Percentiles rank a stretch among this genome's conserved stretches.
phyloP scores from a whole-genome alignment of 2,329 filamentous ascomycete species.

The Fusarium praegraminearum region DNA sequence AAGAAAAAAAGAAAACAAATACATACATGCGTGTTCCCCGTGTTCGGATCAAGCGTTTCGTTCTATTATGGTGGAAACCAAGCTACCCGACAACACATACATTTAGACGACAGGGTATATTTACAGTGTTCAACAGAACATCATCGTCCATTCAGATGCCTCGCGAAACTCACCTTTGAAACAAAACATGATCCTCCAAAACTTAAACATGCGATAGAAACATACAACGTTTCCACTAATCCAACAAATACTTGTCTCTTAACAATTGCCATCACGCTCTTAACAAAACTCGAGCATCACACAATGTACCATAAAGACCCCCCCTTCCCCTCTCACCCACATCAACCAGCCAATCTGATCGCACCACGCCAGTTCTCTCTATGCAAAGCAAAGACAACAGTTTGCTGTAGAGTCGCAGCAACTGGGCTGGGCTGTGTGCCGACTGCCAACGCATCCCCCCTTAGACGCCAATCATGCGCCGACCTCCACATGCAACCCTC shows the following conservation, averaged over 20 bases:
- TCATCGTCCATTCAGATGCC: conserved; percentile 6
- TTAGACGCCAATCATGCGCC: conserved; percentile 49
- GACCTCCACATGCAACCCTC: conserved; percentile 34
- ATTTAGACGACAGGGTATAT: conserved; percentile 8
- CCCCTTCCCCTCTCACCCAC: conserved; percentile 30
- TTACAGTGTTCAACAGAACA: neutral
- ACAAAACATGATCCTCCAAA: conserved; percentile 10
- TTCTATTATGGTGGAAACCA: neutral
- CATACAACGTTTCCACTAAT: conserved; percentile 7
- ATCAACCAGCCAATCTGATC: conserved; percentile 32
- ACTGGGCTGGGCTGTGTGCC: conserved; percentile 33
- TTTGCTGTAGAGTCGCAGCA: conserved; percentile 36
- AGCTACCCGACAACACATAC: neutral
- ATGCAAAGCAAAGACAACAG: conserved; percentile 45
- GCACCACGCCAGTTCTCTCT: conserved; percentile 43
- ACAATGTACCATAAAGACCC: conserved; percentile 12
- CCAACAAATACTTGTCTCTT: conserved; percentile 26
- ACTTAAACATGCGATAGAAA: conserved; percentile 15
- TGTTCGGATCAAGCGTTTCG: conserved; percentile 32
- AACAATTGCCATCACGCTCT: conserved; percentile 30
- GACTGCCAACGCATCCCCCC: conserved; percentile 47
- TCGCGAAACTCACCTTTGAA: conserved; percentile 12
- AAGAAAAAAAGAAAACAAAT: conserved; percentile 14
- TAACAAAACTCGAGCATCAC: conserved; percentile 18
- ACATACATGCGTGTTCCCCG: conserved; percentile 19